Evolutionary conservation across 2,329 filamentous ascomycete species (phyloP).

Genomic region (Exserohilum turcica): DNA sequence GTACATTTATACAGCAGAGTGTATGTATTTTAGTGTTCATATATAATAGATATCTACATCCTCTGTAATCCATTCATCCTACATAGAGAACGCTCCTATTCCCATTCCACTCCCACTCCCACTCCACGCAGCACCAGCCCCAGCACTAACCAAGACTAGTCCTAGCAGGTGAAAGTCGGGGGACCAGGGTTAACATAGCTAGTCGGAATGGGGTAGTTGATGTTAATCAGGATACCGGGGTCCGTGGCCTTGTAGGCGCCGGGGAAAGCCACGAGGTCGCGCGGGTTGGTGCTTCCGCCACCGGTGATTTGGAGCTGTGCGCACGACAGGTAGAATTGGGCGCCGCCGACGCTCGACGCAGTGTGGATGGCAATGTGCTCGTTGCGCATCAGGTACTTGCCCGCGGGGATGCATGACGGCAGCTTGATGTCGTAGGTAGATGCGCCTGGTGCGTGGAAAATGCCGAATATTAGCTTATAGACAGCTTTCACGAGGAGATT

Average conservation of each 20-base stretch:
- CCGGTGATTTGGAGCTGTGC: slow-evolving; percentile 51
- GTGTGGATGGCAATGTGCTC: slow-evolving; percentile 56
- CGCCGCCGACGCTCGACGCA: slow-evolving; percentile 39
- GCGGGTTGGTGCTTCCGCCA: slow-evolving; percentile 43
- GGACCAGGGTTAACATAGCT: slow-evolving; percentile 13
- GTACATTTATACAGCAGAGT: no score
- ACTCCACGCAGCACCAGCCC: neutral
- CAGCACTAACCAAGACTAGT: no score
- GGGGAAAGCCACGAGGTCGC: slow-evolving; percentile 49
- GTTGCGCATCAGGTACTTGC: slow-evolving; percentile 54
- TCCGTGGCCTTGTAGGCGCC: slow-evolving; percentile 40
- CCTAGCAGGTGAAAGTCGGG: slow-evolving; percentile 10
- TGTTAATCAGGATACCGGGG: slow-evolving; percentile 41
- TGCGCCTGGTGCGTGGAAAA: no score
- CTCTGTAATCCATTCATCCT: no score
- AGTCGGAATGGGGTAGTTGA: slow-evolving; percentile 28
- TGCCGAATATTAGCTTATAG: no score
- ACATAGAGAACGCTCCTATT: neutral
- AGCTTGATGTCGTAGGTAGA: slow-evolving; percentile 40
- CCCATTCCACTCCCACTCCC: no score
- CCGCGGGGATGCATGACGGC: slow-evolving; percentile 48
- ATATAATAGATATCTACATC: no score
- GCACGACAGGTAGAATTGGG: slow-evolving; percentile 55
- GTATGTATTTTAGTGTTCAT: no score
- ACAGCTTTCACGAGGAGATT: no score